A percentile compares a stretch with the other conserved stretches of the same genome.
Conservation (phyloP, 148 eudicot species). For the Fagopyrum tataricum region DNA sequence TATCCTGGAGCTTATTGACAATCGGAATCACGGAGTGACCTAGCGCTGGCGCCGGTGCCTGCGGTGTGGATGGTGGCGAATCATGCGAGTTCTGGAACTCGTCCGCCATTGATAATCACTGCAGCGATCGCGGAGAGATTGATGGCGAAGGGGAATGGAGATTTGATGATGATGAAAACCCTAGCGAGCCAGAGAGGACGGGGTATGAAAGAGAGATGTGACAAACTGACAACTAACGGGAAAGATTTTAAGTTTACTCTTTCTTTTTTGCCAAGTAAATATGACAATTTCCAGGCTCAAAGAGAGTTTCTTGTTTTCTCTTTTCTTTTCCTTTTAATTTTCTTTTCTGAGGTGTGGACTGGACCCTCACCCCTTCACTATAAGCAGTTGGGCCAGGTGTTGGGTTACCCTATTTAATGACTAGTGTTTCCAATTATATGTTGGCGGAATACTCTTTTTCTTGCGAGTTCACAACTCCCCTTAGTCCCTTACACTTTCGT, state of each 20-base stretch:
- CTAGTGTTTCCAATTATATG: too few relatives aligned
- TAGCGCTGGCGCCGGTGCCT: slow-evolving; percentile 11
- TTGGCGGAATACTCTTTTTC: neutral
- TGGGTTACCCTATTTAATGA: neutral
- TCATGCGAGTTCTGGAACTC: slow-evolving; percentile 24
- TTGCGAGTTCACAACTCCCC: too few relatives aligned
- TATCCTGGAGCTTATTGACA: slow-evolving; percentile 55
- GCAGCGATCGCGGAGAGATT: neutral
- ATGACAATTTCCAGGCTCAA: neutral
- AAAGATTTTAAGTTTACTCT: slow-evolving; percentile 2
- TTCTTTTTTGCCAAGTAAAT: slow-evolving; percentile 7
- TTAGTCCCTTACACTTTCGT: too few relatives aligned
- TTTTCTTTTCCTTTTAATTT: neutral
- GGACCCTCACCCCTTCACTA: neutral
- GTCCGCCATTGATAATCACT: slow-evolving; percentile 19
- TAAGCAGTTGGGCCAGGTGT: neutral
- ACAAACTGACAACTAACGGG: neutral
- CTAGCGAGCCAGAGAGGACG: slow-evolving; percentile 6
- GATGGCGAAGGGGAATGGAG: neutral
- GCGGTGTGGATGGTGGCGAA: slow-evolving; percentile 15
- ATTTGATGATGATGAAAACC: slow-evolving; percentile 8
- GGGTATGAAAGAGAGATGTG: slow-evolving; percentile 4
- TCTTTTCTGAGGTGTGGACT: neutral
- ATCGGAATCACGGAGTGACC: slow-evolving; percentile 47
- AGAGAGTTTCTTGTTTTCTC: neutral